Base-by-base conservation (phyloP, 2,329 filamentous ascomycete genomes). In the Trichoderma sp. region DNA sequence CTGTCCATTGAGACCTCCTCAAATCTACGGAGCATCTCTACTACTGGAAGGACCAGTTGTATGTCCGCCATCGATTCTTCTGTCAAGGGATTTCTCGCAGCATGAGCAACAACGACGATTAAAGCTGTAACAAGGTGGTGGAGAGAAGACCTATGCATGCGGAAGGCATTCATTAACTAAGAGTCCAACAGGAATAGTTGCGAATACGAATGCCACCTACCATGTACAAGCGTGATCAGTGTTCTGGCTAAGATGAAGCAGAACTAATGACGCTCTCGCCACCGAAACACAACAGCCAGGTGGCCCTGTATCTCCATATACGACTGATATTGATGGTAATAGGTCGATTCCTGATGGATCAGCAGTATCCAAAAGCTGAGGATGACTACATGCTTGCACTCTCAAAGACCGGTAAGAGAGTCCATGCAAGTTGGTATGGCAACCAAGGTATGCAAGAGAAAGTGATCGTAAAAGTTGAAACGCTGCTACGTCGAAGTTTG, bases 31-130 rank as follows among this genome's bases (percentile, higher is more conserved):
- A 63, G 42, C 59, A 63, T 63, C 29, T 63, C 59, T 7, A 63
- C 59, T 3, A 63, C 59, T 7, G 45, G 42, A 22, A 63, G 45
- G 5, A 45, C 59, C 22, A 63, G 59, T 15, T 63, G 59, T 15
- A 63, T 35, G 12, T 63, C 59, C 10, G 59, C 59, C 42, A 63
- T 52, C 17, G 59, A 63, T 48, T 63, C 59, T 6, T 63, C 59
- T 3, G 59, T 35, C 12, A 63, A 19, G 15, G 59, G 42, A 19
- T 63, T 37, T 37, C 25, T 50, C 25, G 45, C 45, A 27, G 59
- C 59, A 19, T 63, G 29, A 37, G 39, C 32, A 9, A 63, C 42
- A 10, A 63, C 42, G 10, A 63, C 9, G 7, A 52, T 63, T 2
- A 63, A 22, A 7, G 59, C 59, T 3, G 59, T 48, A 9, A 63